A percentile compares a stretch with the other conserved stretches of the same genome.
Evolutionary conservation across 1,284 basidiomycete genomes (phyloP).

Genomic region (Rhodotorula mucilaginosa): DNA sequence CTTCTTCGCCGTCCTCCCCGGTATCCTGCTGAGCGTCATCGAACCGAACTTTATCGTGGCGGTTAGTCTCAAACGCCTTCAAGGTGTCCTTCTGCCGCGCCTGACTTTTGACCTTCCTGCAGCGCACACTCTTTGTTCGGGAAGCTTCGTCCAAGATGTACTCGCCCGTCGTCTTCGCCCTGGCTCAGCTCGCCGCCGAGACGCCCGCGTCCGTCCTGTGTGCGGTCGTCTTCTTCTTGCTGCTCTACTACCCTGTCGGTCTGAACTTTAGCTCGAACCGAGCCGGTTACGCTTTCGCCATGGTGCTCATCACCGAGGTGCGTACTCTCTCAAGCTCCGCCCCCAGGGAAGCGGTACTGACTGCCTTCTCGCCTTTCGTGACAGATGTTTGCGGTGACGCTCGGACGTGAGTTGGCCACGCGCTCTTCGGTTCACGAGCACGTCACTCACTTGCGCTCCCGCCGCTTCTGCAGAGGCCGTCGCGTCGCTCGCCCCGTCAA

Average conservation of each 20-base stretch:
- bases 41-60: not conserved
- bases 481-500: constrained; percentile 68
- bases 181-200: constrained; percentile 72
- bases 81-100: no score
- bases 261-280: constrained; percentile 53
- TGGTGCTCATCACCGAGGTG: constrained; percentile 65
- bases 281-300: constrained; percentile 71
- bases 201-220: constrained; percentile 71
- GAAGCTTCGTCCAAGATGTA: constrained; percentile 61
- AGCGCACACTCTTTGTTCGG: constrained; percentile 62
- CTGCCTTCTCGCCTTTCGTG: not conserved
- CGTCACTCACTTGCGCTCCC: not conserved
- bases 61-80: no score
- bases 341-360: not conserved
- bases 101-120: no score
- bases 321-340: not conserved
- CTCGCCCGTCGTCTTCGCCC: constrained; percentile 75
- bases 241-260: constrained; percentile 58
- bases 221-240: constrained; percentile 70
- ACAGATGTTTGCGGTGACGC: constrained; percentile 6
- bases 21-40: not conserved
- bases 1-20: constrained; percentile 47
- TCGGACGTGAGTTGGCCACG: not conserved
- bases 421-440: no score
- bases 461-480: constrained; percentile 52